These are phyloP conservation scores for Arthrocladium fulminans DNA, from an alignment of 2,329 filamentous ascomycete genomes.

Conservation along the genomic window DNA sequence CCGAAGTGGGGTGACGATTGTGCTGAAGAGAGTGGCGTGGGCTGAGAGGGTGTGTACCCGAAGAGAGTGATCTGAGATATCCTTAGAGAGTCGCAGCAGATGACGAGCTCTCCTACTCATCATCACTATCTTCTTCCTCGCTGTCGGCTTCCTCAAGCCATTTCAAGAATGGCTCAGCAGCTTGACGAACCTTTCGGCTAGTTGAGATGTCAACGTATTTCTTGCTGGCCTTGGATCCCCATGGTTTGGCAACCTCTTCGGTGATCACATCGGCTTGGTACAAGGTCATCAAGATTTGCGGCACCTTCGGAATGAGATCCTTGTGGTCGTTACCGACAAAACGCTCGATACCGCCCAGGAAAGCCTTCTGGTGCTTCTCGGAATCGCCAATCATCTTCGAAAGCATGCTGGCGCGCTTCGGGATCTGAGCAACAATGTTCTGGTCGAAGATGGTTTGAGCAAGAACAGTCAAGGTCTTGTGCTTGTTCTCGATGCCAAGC, in stretches of 20 bases:
- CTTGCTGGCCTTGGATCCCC: conserved; percentile 94
- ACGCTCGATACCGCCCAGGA: conserved; percentile 90
- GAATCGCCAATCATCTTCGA: conserved; percentile 79
- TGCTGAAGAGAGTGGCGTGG: neutral
- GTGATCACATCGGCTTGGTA: conserved; percentile 84
- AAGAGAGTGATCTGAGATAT: neutral
- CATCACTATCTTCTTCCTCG: conserved; percentile 54
- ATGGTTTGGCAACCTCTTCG: conserved; percentile 81
- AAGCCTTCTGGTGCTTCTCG: conserved; percentile 89
- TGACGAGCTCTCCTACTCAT: conserved; percentile 37
- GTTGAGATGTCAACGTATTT: conserved; percentile 87
- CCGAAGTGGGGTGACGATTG: conserved; percentile 1
- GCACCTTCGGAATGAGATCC: conserved; percentile 66
- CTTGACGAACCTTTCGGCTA: conserved; percentile 92
- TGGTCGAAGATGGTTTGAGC: conserved; percentile 91
- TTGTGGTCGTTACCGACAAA: conserved; percentile 76
- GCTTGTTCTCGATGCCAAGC: conserved; percentile 85
- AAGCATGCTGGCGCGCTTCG: conserved; percentile 72
- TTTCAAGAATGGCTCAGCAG: conserved; percentile 83
- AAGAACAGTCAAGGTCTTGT: conserved; percentile 84
- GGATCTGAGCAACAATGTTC: conserved; percentile 79
- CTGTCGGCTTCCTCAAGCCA: conserved; percentile 85
- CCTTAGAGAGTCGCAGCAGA: neutral
- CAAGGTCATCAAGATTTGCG: conserved; percentile 78
- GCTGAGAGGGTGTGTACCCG: neutral